Evolutionary conservation across 306 rosid genomes (phyloP), one percentile per base, ranked within the genome.

Genomic region (Astragalus membranaceus): DNA sequence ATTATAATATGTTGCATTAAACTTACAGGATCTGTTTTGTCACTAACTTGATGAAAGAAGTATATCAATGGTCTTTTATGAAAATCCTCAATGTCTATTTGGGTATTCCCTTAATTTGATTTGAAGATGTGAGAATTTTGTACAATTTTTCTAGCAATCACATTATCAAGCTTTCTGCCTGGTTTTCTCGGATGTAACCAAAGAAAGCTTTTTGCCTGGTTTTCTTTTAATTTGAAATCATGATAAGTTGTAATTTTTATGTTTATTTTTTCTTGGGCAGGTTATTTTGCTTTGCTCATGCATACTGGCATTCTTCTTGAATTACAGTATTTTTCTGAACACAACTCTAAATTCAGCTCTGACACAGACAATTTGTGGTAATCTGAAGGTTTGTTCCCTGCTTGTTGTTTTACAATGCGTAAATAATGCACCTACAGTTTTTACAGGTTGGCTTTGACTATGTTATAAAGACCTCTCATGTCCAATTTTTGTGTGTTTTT

Each of bases 311-410:
- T 93, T 90, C 92, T 93, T 90, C 86, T 85, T 93, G 91, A 93
- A 93, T 75, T 93, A 88, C 81, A 57, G 94, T 72, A 87, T 93
- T 78, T 93, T 93, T 54, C 88, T 93, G 37, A 93, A 93, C 82
- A 93, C 98, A 10, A 93, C 98, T 62, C 88, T 93, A 16, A 93
- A 93, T 85, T 93, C 97, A 42, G 97, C 98, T 5, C 57, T 93
- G 17, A 93, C 94, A 7, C 97, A 93, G 77, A 93, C 98, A 26
- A 90, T 93, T 78, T 90, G 98, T 41, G 97, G 98, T 32, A 90
- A 93, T 82, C 81, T 93, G 80, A 93, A 93, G 97, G 98, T 93
- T 75, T 55, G 86, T 84, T 16, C 13, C 63, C 49, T 35, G 36
- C 75, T 33, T 1, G 10, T 14, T 42, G 15, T 30, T 82, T 20